These are phyloP conservation scores for Coemansia biformis DNA, from an alignment of 192 early-diverging fungal species.

Conservation along the genomic window DNA sequence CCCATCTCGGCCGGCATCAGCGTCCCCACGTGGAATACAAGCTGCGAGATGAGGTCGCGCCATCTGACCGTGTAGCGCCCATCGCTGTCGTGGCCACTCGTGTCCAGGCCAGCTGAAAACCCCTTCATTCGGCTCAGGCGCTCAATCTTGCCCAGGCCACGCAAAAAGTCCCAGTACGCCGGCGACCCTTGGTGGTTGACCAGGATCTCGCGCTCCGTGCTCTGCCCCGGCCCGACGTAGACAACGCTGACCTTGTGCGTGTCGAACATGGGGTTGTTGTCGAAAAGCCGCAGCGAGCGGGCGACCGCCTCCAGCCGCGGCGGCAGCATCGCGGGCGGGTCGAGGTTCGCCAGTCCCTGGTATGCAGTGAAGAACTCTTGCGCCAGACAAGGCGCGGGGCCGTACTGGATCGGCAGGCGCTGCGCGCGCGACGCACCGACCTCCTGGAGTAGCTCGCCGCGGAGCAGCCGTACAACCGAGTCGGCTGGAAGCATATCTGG, in stretches of 20 bases:
- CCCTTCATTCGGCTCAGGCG: conserved; percentile 60
- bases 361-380: conserved; percentile 56
- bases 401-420: conserved; percentile 32
- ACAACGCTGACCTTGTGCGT: conserved; percentile 94
- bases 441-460: conserved; percentile 29
- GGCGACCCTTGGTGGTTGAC: conserved; percentile 81
- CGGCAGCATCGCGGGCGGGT: conserved; percentile 59
- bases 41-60: conserved; percentile 77
- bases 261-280: conserved; percentile 83
- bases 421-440: conserved; percentile 8
- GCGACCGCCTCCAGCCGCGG: conserved; percentile 65
- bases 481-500: conserved; percentile 22
- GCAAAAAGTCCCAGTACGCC: conserved; percentile 82
- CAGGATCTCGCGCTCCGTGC: conserved; percentile 78
- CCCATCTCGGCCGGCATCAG: conserved; percentile 81
- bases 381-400: conserved; percentile 37
- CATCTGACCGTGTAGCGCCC: conserved; percentile 79
- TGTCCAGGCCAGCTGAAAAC: conserved; percentile 88
- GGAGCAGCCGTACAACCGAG: conserved; percentile 33
- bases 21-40: conserved; percentile 90
- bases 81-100: conserved; percentile 69
- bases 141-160: conserved; percentile 69
- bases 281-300: conserved; percentile 76
- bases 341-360: conserved; percentile 60
- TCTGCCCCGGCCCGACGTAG: conserved; percentile 84